phyloP scores from a whole-genome alignment of 345 rosid species.

The Leavenworthia alabamica region DNA sequence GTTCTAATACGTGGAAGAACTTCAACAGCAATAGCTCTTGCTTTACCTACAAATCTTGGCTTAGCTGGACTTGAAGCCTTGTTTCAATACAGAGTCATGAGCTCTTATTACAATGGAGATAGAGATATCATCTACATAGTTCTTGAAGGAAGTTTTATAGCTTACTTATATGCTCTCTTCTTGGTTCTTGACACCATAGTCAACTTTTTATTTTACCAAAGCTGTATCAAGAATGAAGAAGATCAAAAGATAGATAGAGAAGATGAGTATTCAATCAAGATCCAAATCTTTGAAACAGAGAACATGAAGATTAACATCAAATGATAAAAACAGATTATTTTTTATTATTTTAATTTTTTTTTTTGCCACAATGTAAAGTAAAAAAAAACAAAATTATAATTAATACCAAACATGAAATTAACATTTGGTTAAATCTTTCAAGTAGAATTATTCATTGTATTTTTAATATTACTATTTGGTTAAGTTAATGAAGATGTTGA shows the following conservation, averaged over 20 bases:
- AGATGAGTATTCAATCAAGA: conserved; percentile 21
- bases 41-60: conserved; percentile 48
- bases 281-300: conserved; percentile 38
- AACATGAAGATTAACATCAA: conserved; percentile 11
- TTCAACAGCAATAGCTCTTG: conserved; percentile 66
- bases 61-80: conserved; percentile 69
- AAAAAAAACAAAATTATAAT: conserved; percentile 13
- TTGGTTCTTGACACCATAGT: conserved; percentile 65
- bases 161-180: conserved; percentile 59
- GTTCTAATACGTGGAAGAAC: conserved; percentile 50
- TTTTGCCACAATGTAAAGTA: too few relatives aligned
- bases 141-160: conserved; percentile 52
- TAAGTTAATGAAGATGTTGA: conserved; percentile 6
- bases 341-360: conserved; percentile 16
- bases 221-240: conserved; percentile 36
- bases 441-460: conserved; percentile 18
- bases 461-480: neutral
- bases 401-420: conserved; percentile 8
- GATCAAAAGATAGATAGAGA: conserved; percentile 22
- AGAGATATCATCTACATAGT: conserved; percentile 22
- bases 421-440: conserved; percentile 27
- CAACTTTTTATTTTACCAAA: conserved; percentile 49
- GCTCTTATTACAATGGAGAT: conserved; percentile 25
- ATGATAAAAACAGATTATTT: conserved; percentile 13
- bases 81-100: conserved; percentile 55